phyloP scores from a whole-genome alignment of 2,329 filamentous ascomycete species.

The Drechslerella coelobrocha region DNA sequence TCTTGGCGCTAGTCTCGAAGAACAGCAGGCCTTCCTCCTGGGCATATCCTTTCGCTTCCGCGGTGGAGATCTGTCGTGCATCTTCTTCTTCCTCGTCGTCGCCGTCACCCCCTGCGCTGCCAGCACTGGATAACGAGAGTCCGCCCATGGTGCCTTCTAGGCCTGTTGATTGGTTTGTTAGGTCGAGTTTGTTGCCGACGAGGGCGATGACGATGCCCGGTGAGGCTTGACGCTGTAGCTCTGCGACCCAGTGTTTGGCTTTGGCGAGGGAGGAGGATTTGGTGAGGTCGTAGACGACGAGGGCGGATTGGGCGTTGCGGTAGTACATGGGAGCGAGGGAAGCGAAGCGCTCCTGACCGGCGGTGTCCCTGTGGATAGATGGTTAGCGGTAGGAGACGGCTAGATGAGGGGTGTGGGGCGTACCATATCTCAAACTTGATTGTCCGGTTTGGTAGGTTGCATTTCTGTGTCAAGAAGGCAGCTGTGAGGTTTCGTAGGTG shows the following conservation, averaged over 20 bases:
- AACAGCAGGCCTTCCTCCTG: slow-evolving; percentile 94
- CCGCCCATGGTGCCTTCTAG: slow-evolving; percentile 61
- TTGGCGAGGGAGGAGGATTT: slow-evolving; percentile 95
- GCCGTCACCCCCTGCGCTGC: slow-evolving; percentile 60
- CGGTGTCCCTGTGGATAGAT: slow-evolving; percentile 71
- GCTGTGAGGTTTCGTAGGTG: slow-evolving; percentile 63
- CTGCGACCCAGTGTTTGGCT: slow-evolving; percentile 98
- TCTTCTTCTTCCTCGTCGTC: slow-evolving; percentile 66
- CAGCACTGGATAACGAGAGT: slow-evolving; percentile 63
- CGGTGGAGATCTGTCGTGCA: slow-evolving; percentile 79
- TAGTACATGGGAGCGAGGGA: slow-evolving; percentile 99
- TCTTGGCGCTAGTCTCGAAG: slow-evolving; percentile 98
- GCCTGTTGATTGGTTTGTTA: slow-evolving; percentile 67
- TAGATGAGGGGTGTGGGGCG: slow-evolving; percentile 1
- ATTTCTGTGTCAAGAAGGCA: slow-evolving; percentile 98
- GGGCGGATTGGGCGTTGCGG: slow-evolving; percentile 94
- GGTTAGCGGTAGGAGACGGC: background rate
- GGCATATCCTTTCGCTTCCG: slow-evolving; percentile 89
- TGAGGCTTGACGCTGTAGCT: slow-evolving; percentile 93
- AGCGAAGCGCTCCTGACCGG: slow-evolving; percentile 95
- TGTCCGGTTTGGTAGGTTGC: slow-evolving; percentile 88
- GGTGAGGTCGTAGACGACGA: slow-evolving; percentile 98
- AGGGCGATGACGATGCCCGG: slow-evolving; percentile 96
- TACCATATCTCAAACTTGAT: slow-evolving; percentile 90
- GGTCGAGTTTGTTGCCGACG: slow-evolving; percentile 94